These are phyloP conservation scores for Buxus sempervirens DNA, from an alignment of 164 flowering plant genomes.

Conservation along the genomic window DNA sequence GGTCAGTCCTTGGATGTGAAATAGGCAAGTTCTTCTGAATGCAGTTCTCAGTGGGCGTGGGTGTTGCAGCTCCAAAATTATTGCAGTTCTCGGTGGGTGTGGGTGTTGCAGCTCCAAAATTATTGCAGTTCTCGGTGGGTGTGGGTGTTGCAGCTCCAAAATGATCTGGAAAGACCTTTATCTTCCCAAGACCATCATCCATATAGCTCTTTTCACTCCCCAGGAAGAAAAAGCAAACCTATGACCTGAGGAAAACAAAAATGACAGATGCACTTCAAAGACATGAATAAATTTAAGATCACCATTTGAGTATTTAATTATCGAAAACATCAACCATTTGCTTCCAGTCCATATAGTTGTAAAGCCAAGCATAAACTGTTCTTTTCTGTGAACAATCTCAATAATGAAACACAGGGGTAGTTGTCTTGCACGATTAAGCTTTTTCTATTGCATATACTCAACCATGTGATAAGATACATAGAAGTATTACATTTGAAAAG, in stretches of 20 bases:
- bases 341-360: background rate
- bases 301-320: background rate
- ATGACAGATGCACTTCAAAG: background rate
- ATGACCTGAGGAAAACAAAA: background rate
- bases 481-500: too few relatives aligned
- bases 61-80: too few relatives aligned
- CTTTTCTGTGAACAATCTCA: background rate
- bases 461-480: background rate
- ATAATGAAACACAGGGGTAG: too few relatives aligned
- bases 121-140: too few relatives aligned
- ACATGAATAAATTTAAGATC: background rate
- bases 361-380: too few relatives aligned
- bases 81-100: too few relatives aligned
- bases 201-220: conserved; percentile 35
- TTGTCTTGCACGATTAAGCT: too few relatives aligned
- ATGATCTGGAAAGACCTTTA: conserved; percentile 59
- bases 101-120: too few relatives aligned
- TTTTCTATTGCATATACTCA: background rate
- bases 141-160: conserved; percentile 58
- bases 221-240: background rate
- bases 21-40: conserved; percentile 21
- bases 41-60: conserved; percentile 18
- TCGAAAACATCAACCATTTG: background rate
- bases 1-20: conserved; percentile 28
- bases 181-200: conserved; percentile 62